Conservation (phyloP, 805 yeast genomes). For the Ogataea trehaloabstinens region DNA sequence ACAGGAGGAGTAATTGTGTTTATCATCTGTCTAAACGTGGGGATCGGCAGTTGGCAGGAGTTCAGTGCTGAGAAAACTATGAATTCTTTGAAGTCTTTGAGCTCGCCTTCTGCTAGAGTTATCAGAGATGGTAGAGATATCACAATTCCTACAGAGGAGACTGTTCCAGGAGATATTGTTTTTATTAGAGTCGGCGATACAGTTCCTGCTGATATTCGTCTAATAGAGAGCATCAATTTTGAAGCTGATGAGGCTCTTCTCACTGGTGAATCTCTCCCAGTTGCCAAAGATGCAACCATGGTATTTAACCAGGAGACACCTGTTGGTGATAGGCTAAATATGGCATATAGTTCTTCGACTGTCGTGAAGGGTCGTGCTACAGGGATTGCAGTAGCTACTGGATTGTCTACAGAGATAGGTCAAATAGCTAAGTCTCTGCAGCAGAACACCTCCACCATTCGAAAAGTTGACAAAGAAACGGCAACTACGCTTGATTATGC, state of each 20-base stretch:
- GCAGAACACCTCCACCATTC: slow-evolving; percentile 38
- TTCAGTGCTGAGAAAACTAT: slow-evolving; percentile 74
- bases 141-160: slow-evolving; percentile 58
- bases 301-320: slow-evolving; percentile 44
- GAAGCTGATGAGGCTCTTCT: slow-evolving; percentile 84
- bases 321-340: slow-evolving; percentile 71
- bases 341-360: slow-evolving; percentile 67
- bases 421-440: slow-evolving; percentile 61
- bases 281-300: slow-evolving; percentile 48
- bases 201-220: slow-evolving; percentile 69
- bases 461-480: slow-evolving; percentile 41
- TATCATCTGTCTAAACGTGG: slow-evolving; percentile 61
- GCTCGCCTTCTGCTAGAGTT: slow-evolving; percentile 70
- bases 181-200: slow-evolving; percentile 69
- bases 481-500: slow-evolving; percentile 46
- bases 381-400: slow-evolving; percentile 69
- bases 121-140: slow-evolving; percentile 57
- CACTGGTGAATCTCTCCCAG: slow-evolving; percentile 86
- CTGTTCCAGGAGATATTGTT: slow-evolving; percentile 74
- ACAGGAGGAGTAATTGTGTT: slow-evolving; percentile 78
- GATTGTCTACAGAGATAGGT: slow-evolving; percentile 72
- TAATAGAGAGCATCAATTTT: slow-evolving; percentile 56
- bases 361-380: slow-evolving; percentile 75
- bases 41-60: slow-evolving; percentile 70
- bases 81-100: slow-evolving; percentile 65